These are phyloP conservation scores for Calycina marina DNA, from an alignment of 2,329 filamentous ascomycete species.

Conservation along the genomic window DNA sequence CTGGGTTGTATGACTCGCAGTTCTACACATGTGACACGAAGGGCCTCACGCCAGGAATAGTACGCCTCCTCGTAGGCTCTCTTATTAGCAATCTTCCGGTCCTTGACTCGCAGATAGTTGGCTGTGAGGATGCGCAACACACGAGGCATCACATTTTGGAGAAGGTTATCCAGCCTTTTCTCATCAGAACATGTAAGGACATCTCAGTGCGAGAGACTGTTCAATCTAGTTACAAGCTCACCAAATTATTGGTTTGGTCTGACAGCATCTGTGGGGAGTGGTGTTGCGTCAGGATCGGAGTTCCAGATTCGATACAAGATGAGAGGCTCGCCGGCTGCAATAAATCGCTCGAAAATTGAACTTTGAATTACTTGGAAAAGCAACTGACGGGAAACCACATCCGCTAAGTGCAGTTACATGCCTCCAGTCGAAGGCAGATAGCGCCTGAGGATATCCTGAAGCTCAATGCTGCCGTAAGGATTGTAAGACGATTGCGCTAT, in stretches of 20 bases:
- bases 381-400: too few relatives aligned
- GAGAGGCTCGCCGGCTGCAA: too few relatives aligned
- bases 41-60: neutral
- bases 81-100: neutral
- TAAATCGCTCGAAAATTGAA: too few relatives aligned
- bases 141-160: neutral
- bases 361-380: too few relatives aligned
- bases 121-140: neutral
- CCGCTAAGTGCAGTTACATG: too few relatives aligned
- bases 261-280: neutral
- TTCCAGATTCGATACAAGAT: too few relatives aligned
- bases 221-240: neutral
- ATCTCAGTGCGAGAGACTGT: neutral
- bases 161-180: neutral
- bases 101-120: neutral
- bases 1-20: neutral
- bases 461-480: neutral
- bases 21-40: neutral
- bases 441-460: neutral
- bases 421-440: too few relatives aligned
- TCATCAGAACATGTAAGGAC: neutral
- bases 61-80: neutral
- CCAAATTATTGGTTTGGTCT: neutral
- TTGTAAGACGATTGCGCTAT: neutral
- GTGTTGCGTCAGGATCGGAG: neutral